A percentile compares a stretch with the other conserved stretches of the same genome.
Conservation (phyloP, 345 rosid species). For the Carallia pectinifolia region DNA sequence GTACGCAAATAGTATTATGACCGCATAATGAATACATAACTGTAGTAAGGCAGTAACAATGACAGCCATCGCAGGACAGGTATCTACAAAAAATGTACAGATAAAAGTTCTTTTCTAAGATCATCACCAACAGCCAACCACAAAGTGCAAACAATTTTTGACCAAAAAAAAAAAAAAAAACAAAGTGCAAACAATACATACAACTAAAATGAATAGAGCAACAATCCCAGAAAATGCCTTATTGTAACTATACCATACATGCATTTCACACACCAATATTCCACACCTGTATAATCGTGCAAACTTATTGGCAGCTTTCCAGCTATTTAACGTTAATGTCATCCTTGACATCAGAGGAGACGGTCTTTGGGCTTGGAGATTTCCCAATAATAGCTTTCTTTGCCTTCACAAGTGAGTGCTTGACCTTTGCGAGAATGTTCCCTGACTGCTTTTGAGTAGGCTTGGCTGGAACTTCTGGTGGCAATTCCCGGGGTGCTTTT, state of each 20-base stretch:
- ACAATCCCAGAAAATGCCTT: background rate
- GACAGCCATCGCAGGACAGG: too few species aligned
- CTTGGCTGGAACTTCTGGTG: constrained; percentile 47
- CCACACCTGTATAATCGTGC: background rate
- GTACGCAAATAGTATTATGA: too few species aligned
- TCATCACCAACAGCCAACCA: constrained; percentile 10
- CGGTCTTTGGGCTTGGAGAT: constrained; percentile 67
- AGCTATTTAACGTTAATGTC: constrained; percentile 49
- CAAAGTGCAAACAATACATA: background rate
- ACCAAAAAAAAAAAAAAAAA: too few species aligned
- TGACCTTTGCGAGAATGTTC: constrained; percentile 70
- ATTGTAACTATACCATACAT: background rate
- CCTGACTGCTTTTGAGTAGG: constrained; percentile 49
- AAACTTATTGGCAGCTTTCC: background rate
- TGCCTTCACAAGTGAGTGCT: constrained; percentile 71
- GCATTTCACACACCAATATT: background rate
- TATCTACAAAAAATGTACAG: too few species aligned
- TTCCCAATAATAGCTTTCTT: constrained; percentile 77
- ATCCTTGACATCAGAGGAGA: constrained; percentile 41
- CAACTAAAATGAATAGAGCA: constrained; percentile 3
- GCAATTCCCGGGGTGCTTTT: constrained; percentile 39
- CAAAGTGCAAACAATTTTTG: too few species aligned
- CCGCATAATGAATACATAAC: too few species aligned
- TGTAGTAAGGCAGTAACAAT: too few species aligned
- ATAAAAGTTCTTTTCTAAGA: too few species aligned